phyloP scores from a whole-genome alignment of 2,329 filamentous ascomycete species.

The Fusarium nematophilum region DNA sequence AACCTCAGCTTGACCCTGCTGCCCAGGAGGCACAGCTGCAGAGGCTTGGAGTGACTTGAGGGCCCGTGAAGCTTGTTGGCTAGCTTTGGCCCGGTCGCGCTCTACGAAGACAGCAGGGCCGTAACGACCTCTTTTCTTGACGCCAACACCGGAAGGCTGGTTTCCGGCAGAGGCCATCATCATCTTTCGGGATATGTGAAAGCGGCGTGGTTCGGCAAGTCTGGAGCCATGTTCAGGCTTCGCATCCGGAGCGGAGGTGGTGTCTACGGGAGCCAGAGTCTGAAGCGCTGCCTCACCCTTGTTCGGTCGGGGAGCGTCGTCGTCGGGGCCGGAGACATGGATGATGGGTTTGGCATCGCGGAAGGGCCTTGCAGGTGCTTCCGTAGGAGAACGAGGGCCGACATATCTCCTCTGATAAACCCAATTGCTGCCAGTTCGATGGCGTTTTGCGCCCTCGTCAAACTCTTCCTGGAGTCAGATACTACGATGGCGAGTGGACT shows the following conservation, averaged over 20 bases:
- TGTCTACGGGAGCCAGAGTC: not conserved
- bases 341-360: slow-evolving; percentile 56
- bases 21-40: slow-evolving; percentile 4
- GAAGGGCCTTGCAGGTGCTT: slow-evolving; percentile 31
- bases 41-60: slow-evolving; percentile 21
- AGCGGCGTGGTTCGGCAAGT: slow-evolving; percentile 59
- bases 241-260: slow-evolving; percentile 20
- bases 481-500: not conserved
- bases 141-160: slow-evolving; percentile 41
- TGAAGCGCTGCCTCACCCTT: slow-evolving; percentile 20
- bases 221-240: slow-evolving; percentile 14
- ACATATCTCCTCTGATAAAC: slow-evolving; percentile 66
- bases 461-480: slow-evolving; percentile 55
- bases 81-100: slow-evolving; percentile 56
- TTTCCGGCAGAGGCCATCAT: slow-evolving; percentile 47
- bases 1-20: slow-evolving; percentile 2
- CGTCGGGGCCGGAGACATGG: slow-evolving; percentile 58
- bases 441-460: slow-evolving; percentile 64
- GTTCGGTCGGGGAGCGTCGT: slow-evolving; percentile 34
- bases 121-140: slow-evolving; percentile 56
- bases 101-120: slow-evolving; percentile 67
- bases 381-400: slow-evolving; percentile 41
- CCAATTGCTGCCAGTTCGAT: slow-evolving; percentile 62
- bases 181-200: slow-evolving; percentile 65
- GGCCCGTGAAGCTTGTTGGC: slow-evolving; percentile 34